Evolutionary conservation across 2,329 filamentous ascomycete species (phyloP), one percentile per base, ranked within the genome.

Genomic region (Neopestalotiopsis sp.): DNA sequence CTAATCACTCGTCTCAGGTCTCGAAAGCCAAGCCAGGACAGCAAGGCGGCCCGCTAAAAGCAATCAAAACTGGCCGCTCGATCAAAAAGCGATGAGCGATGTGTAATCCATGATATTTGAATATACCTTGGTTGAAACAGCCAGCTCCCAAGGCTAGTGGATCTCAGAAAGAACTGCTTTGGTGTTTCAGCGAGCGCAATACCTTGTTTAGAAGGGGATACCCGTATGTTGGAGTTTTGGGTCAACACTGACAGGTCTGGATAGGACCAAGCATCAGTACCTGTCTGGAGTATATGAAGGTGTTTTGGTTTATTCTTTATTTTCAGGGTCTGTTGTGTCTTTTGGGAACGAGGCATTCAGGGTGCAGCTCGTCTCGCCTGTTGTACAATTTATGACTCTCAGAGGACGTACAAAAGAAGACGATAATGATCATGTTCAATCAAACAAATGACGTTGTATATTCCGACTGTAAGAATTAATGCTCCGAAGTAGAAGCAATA

Each of bases 1-100:
- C 28, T 49, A n/a, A 49, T 53, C 38, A 64, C 56, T 56, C 28
- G 7, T 66, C 17, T 10, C 20, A 70, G 69, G 69, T 70, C 17
- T 70, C 69, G 40, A 70, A 70, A 68, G 69, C 69, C 13, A 70
- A 70, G 49, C 62, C 69, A 6, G 63, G 66, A 4, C 69, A 70
- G 17, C 66, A 67, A 62, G 58, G 49, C 7, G 66, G 69, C 1
- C 14, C 69, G 7, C 69, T 70, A 30, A 70, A 70, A 30, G 62
- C 69, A 5, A 40, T 70, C 62, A 70, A 68, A 63, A 70, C 69
- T 10, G 66, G 69, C 10, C 40, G 59, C 34, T 65, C 61, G 5
- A 20, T 40, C 20, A 68, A 68, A 61, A 65, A 59, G 61, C 61
- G 67, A 65, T 65, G 45, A 45, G 32, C 34, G 34, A 38, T 32